Evolutionary conservation across 75 land plant species (phyloP).

Genomic region (Selaginella moellendorffii): DNA sequence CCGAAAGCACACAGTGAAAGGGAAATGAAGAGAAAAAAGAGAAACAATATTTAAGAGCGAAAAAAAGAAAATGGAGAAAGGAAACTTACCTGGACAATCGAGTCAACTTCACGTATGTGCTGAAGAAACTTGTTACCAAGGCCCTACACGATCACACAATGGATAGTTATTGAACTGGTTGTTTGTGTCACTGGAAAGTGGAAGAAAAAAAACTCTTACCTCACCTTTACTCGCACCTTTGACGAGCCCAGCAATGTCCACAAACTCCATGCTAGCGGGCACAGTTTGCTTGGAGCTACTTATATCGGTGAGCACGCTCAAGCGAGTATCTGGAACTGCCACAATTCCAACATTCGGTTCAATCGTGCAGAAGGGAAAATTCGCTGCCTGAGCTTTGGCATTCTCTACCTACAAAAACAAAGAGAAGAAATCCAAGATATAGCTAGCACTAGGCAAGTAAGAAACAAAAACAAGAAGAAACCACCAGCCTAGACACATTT

Average conservation of each 20-base stretch:
- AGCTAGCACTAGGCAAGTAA: too few relatives aligned
- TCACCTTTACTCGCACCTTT: constrained; percentile 99
- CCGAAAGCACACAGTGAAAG: too few relatives aligned
- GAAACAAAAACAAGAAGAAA: too few relatives aligned
- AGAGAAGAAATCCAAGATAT: too few relatives aligned
- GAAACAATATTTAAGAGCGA: too few relatives aligned
- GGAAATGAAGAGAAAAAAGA: too few relatives aligned
- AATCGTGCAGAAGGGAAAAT: constrained; percentile 96
- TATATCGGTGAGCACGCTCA: constrained; percentile 56
- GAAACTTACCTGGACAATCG: constrained; percentile 69
- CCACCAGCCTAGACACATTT: too few relatives aligned
- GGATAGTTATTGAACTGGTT: too few relatives aligned
- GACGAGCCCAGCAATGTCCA: constrained; percentile 97
- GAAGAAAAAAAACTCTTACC: constrained; percentile 24
- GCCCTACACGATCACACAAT: constrained; percentile 61
- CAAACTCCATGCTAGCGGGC: constrained; percentile 87
- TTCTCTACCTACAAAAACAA: constrained; percentile 74
- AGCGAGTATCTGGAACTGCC: constrained; percentile 79
- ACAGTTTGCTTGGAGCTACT: constrained; percentile 69
- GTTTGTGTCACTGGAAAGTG: background rate
- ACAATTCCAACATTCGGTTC: constrained; percentile 97
- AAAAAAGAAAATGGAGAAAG: too few relatives aligned
- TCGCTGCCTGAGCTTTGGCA: constrained; percentile 99
- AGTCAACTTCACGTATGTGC: constrained; percentile 97
- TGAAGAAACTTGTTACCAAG: constrained; percentile 94